Base-by-base conservation (phyloP, 2,329 filamentous ascomycete species). In the Pezicula neosporulosa region DNA sequence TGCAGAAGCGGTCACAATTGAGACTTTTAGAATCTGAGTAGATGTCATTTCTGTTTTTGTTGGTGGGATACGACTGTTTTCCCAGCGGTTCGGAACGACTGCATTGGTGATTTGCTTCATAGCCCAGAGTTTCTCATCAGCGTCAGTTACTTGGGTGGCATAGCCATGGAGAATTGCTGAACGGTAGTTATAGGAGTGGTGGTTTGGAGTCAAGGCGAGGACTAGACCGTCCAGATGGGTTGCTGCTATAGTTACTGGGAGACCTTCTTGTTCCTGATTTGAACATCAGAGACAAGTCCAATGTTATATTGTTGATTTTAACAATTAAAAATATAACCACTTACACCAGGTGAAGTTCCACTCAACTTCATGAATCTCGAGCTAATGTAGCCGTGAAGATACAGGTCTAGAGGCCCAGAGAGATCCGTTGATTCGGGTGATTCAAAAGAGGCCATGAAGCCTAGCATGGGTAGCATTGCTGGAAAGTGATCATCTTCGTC, bases 181-280 rank as follows among this genome's bases (percentile, higher is more conserved):
- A 55, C 90, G 88, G 72, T 94, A 96, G 74, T 95, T 93, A 75
- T 90, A 92, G 72, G 82, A 89, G 74, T 95, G 89, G 53, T 81
- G 82, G 72, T 89, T 88, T 12, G 90, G 87, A 0, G 90, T 90
- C 13, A 95, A 78, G 18, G 87, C 81, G 30, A 96, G 81, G 8
- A 96, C 84, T 48, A 94, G 74, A 37, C 90, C 90, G 70, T 96
- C 89, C 37, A 95, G 71, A 64, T 87, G 83, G 43, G 83, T 88
- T 1, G 87, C 87, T 19, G 86, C 79, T 33, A 94, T 75, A 63
- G 82, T 87, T 39, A 95, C 72, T 1, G 90, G 87, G 18, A 95
- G 69, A 9, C 86, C 85, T 21, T 74, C 65, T 21, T 65, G 53
- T 44, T 59, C 57, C 12, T 57, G 43, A 39, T 35, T 33, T 19